Percentiles rank a stretch among this genome's conserved stretches.
phyloP scores from a whole-genome alignment of 1,284 basidiomycete species.

The Puccinia horiana region DNA sequence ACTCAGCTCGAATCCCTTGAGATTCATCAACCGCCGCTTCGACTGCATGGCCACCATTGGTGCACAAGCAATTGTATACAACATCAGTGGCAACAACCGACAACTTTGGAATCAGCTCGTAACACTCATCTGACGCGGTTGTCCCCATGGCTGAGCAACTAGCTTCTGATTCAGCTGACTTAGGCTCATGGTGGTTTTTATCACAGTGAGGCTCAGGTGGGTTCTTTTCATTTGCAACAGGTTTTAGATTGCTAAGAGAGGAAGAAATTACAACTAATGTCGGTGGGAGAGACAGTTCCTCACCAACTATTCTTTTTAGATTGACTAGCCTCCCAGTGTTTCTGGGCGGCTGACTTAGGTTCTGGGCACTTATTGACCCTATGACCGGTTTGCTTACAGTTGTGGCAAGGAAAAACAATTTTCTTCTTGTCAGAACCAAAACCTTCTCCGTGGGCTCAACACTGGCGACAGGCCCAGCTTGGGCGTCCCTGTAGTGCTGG shows the following conservation, averaged over 20 bases:
- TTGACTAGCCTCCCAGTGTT: background rate
- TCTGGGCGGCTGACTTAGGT: background rate
- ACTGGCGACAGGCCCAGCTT: background rate
- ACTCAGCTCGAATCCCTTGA: background rate
- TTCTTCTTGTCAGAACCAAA: slow-evolving; percentile 7
- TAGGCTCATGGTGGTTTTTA: too few relatives aligned
- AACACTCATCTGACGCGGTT: background rate
- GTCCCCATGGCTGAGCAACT: slow-evolving; percentile 8
- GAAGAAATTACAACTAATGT: too few relatives aligned
- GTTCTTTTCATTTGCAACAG: background rate
- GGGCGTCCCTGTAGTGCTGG: background rate
- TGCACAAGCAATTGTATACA: background rate
- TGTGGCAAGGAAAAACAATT: background rate
- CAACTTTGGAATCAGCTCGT: background rate
- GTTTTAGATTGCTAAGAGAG: background rate
- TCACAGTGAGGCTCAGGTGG: background rate
- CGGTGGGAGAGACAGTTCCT: slow-evolving; percentile 17
- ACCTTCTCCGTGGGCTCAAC: background rate
- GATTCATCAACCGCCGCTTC: background rate
- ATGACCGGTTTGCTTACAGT: background rate
- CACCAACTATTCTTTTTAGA: slow-evolving; percentile 5
- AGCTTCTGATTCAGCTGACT: background rate
- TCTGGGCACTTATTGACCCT: background rate
- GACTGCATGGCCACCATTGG: background rate
- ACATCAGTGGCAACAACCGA: background rate